Evolutionary conservation across 2,329 filamentous ascomycete genomes (phyloP).

Genomic region (Colletotrichum nymphaeae): DNA sequence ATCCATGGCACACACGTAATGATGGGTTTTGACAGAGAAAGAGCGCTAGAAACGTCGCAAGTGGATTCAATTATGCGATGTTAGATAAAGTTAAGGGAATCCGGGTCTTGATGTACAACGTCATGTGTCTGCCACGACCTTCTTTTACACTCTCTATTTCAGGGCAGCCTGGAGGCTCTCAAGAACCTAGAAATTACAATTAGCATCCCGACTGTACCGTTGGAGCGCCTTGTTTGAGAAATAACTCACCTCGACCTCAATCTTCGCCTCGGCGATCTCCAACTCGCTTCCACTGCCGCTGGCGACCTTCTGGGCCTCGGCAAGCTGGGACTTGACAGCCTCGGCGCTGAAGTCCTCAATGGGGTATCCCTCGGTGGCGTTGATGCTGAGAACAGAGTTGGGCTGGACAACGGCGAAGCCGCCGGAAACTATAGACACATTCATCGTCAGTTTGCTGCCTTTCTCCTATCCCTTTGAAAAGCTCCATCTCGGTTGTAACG

Average conservation of each 20-base stretch:
- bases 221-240: not conserved
- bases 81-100: constrained; percentile 37
- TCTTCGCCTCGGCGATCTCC: constrained; percentile 98
- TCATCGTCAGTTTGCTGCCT: constrained; percentile 30
- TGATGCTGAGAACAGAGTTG: constrained; percentile 95
- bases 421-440: constrained; percentile 79
- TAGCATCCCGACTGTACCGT: constrained; percentile 43
- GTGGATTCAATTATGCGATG: constrained; percentile 38
- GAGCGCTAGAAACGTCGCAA: constrained; percentile 34
- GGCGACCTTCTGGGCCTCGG: constrained; percentile 96
- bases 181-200: constrained; percentile 70
- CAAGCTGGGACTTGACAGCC: constrained; percentile 87
- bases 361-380: constrained; percentile 94
- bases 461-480: constrained; percentile 37
- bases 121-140: constrained; percentile 43
- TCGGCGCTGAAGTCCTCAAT: constrained; percentile 97
- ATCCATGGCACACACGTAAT: constrained; percentile 13
- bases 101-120: constrained; percentile 54
- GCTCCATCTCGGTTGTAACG: constrained; percentile 51
- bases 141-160: constrained; percentile 76
- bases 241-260: constrained; percentile 89
- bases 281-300: constrained; percentile 92
- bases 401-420: constrained; percentile 98
- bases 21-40: not conserved
- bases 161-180: constrained; percentile 84